A percentile compares a stretch with the other conserved stretches of the same genome.
Evolutionary conservation across 192 early-diverging fungal species (phyloP).

Genomic region (Jimgerdemannia lactiflua): DNA sequence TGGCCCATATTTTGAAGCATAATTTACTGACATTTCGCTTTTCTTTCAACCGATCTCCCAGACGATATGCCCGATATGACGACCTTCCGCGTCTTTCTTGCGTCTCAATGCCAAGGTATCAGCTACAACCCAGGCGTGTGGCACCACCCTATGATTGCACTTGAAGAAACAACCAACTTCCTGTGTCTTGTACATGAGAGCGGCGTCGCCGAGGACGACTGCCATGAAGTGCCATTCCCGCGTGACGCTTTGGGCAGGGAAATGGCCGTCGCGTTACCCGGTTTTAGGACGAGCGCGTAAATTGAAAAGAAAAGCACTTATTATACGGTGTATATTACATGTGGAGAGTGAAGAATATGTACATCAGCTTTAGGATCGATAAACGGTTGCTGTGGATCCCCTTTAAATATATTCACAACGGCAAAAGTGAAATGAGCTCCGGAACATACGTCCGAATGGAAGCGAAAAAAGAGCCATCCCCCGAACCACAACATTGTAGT

Average conservation of each 20-base stretch:
- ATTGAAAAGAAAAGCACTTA: neutral
- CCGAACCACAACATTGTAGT: too few relatives aligned
- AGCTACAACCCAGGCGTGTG: slow-evolving; percentile 81
- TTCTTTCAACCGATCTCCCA: neutral
- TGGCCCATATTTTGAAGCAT: neutral
- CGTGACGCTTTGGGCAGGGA: neutral
- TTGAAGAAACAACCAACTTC: slow-evolving; percentile 63
- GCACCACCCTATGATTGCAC: slow-evolving; percentile 89
- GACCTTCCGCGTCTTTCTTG: slow-evolving; percentile 75
- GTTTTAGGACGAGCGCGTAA: neutral
- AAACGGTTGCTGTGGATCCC: too few relatives aligned
- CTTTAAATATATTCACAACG: too few relatives aligned
- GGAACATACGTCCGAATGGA: too few relatives aligned
- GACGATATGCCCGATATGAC: slow-evolving; percentile 70
- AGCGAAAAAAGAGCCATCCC: too few relatives aligned
- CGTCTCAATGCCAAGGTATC: slow-evolving; percentile 68
- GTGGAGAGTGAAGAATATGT: too few relatives aligned
- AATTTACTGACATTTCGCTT: neutral
- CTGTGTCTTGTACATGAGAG: slow-evolving; percentile 78
- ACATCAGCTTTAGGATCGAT: too few relatives aligned
- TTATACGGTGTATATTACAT: too few relatives aligned
- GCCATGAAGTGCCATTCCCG: slow-evolving; percentile 45
- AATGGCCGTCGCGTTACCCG: neutral
- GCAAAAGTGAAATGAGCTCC: too few relatives aligned
- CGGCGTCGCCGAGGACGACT: slow-evolving; percentile 69